Base-by-base conservation (phyloP, 768 basidiomycete genomes). In the Russula sp. region DNA sequence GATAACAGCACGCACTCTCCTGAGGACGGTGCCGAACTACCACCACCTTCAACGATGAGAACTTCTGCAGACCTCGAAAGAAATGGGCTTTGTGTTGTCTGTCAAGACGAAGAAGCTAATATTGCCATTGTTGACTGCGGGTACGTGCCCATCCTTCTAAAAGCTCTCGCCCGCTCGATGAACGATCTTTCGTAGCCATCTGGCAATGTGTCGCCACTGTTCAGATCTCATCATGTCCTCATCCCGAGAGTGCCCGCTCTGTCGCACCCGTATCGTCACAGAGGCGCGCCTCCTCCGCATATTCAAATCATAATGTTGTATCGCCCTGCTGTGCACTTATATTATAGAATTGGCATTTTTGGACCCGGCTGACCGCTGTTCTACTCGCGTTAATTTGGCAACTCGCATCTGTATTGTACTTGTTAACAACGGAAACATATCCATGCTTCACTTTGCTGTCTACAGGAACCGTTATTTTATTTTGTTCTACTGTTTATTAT, bases 71-170 rank as follows among this genome's bases (percentile, higher is more conserved):
- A 76, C 42, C 70, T 80, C 13, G 89, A 91, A 64, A 81, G 86
- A 25, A 81, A 82, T 9, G 93, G 94, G 2, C 73, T 94, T 5
- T 97, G 94, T 71, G 90, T 96, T 0, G 82, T 97, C 10, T 97
- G 94, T 69, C 93, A 95, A 70, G 94, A 97, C 64, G 90, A 93
- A 61, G 93, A 96, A 65, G 93, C 94, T 0, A 93, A 89, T 66
- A 90, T 97, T 60, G 94, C 93, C 2, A 85, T 93, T 58, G 88
- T 96, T 13, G 94, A 97, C 73, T 97, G 94, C 82, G 94, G 94
- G 87, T 91, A 71, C 47, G 87, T 81, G 1, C 16, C 10, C 29
- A 25, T n/a, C 20, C 7, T 45, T 53, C 41, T 11, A 29, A 54
- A 46, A 5, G 5, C 16, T 18, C 41, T n/a, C 22, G 20, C 32